Percentiles rank a stretch among this genome's conserved stretches.
Conservation (phyloP, 805 yeast genomes). For the Barnettozyma botsteinii region DNA sequence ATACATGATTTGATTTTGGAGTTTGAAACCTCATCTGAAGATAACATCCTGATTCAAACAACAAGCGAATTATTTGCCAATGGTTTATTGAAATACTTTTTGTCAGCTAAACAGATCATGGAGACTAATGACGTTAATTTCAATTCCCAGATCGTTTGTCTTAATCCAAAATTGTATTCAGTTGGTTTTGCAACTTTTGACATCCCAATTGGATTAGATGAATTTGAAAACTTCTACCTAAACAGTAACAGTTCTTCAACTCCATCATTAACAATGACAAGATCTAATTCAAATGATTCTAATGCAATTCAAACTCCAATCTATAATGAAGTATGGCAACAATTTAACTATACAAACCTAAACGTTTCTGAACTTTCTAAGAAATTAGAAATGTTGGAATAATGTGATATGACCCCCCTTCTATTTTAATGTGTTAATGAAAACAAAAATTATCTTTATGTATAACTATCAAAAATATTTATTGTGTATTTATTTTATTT, state of each 20-base stretch:
- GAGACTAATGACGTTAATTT: conserved; percentile 11
- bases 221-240: conserved; percentile 1
- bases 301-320: conserved; percentile 4
- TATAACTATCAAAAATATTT: too few relatives aligned
- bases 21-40: conserved; percentile 12
- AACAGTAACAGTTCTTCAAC: neutral
- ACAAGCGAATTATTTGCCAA: conserved; percentile 17
- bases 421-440: neutral
- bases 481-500: too few relatives aligned
- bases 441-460: too few relatives aligned
- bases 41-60: conserved; percentile 18
- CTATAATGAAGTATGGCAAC: conserved; percentile 11
- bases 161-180: conserved; percentile 21
- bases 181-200: conserved; percentile 17
- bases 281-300: conserved; percentile 17
- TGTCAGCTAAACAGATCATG: conserved; percentile 3
- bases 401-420: neutral
- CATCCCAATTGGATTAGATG: conserved; percentile 5
- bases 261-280: conserved; percentile 18
- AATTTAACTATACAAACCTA: conserved; percentile 15
- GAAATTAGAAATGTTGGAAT: conserved; percentile 14
- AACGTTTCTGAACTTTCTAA: conserved; percentile 18
- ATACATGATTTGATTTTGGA: conserved; percentile 21
- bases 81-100: conserved; percentile 22
- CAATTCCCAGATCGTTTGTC: conserved; percentile 15